Base-by-base conservation (phyloP, 495 filamentous ascomycete genomes). In the Astrothelium macrocarpum region DNA sequence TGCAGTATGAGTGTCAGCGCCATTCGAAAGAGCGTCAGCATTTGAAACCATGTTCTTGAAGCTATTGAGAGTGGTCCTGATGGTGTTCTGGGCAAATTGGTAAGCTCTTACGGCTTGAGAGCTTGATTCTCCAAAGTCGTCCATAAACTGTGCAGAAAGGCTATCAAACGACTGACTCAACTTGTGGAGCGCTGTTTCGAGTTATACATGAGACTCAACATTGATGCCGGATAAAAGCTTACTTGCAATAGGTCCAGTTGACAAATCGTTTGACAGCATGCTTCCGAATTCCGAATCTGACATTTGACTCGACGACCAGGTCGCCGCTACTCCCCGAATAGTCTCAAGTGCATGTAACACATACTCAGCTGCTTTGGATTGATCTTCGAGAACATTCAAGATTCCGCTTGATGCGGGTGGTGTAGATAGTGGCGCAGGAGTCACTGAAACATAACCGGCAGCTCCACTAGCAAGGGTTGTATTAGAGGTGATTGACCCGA, bases 281-380 rank as follows among this genome's bases (percentile, higher is more conserved):
- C 43, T 49, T 9, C 49, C 25, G 29, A 29, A 56, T 9, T 56
- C 49, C 20, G 49, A 12, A 29, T 56, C 49, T 10, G 25, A 56
- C 49, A 61, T 78, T 77, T 28, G 71, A 73, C 60, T 76, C 75
- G 28, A 76, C 72, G 20, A 71, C 73, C 28, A 80, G 71, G 1
- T 67, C 73, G 63, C 68, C 78, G 1, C 49, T 5, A 25, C 49
- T 56, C 29, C 5, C 20, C 29, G 23, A 7, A 29, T 56, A 16
- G 23, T 16, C 25, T 56, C 49, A 9, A 56, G 25, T 9, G 49
- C 26, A 0, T 56, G 2, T 5, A 29, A 56, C 7, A 16, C 49
- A 56, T 56, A 5, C 10, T 25, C 25, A 29, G 49, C 49, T 29
- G 49, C 20, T 20, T 56, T 56, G 9, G 49, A 9, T 10, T 28